Evolutionary conservation across 2,329 filamentous ascomycete species (phyloP), one percentile per base, ranked within the genome.

Genomic region (Fusarium temperatum): DNA sequence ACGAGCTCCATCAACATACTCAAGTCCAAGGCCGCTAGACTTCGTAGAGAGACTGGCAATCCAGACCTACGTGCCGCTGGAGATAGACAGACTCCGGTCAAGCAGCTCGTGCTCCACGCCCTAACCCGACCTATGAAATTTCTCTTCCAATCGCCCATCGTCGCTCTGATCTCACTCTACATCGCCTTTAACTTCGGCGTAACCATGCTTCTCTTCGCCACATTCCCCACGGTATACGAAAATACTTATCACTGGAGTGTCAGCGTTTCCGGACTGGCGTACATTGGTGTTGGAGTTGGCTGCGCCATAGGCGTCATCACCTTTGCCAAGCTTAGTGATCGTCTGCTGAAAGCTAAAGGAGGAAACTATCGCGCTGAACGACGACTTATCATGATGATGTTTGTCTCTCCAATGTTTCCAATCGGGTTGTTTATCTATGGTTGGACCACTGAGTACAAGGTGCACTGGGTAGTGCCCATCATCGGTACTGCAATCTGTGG

Each of bases 161-260:
- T 87, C 36, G 82, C 85, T 10, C 70, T 85, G 17, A 82, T 87
- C 53, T 81, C 86, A 0, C 66, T 89, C 0, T 88, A 88, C 53
- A 83, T 87, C 20, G 87, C 86, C 8, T 79, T 90, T 30, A 81
- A 86, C 0, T 90, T 88, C 70, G 88, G 88, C 1, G 85, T 88
- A 24, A 72, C 89, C 1, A 90, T 89, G 68, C 85, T 82, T 3
- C 80, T 89, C n/a, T 86, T 90, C 74, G 88, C 88, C 3, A 89
- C 88, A 4, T 87, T 90, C 63, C 83, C 86, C 0, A 78, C 85
- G 4, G 87, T 90, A 1, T 90, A 85, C 60, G 67, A 81, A 57
- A 72, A 78, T 0, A 70, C 75, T 3, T 88, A 88, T 59, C 78
- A 79, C 6, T 88, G 87, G 71, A 61, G 41, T 4, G 68, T 75